Evolutionary conservation across 257 asterid genomes (phyloP).

Genomic region (Anisodus acutangulus): DNA sequence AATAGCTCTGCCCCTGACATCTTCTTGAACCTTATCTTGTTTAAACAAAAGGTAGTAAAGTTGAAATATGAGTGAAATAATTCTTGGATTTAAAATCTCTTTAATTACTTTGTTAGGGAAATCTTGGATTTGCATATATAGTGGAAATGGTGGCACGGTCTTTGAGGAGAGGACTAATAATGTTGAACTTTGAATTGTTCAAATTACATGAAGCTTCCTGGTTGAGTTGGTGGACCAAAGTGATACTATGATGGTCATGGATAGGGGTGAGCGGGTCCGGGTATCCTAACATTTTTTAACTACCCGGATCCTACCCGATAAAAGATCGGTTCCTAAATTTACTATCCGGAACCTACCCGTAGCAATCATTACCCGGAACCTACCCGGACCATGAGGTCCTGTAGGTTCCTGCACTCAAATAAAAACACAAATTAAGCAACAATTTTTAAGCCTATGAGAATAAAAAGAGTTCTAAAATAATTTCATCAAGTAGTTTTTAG

Average conservation of each 20-base stretch:
- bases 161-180: not conserved
- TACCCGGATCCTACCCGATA: too few relatives aligned
- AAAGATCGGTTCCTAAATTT: too few relatives aligned
- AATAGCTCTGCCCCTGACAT: slow-evolving; percentile 6
- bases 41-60: not conserved
- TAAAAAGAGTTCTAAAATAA: too few relatives aligned
- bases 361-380: too few relatives aligned
- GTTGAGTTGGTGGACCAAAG: not conserved
- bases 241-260: not conserved
- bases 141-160: not conserved
- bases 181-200: not conserved
- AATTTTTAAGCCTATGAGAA: too few relatives aligned
- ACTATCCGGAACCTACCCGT: too few relatives aligned
- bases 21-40: not conserved
- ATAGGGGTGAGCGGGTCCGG: too few relatives aligned
- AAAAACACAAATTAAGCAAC: too few relatives aligned
- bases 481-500: too few relatives aligned
- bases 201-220: not conserved
- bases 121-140: not conserved
- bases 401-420: too few relatives aligned
- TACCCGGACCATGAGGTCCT: too few relatives aligned
- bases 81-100: not conserved
- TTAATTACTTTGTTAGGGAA: not conserved
- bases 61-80: not conserved
- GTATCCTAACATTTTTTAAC: too few relatives aligned